Percentiles rank a stretch among this genome's conserved stretches.
Evolutionary conservation across 306 rosid genomes (phyloP).

Genomic region (Argentina anserina): DNA sequence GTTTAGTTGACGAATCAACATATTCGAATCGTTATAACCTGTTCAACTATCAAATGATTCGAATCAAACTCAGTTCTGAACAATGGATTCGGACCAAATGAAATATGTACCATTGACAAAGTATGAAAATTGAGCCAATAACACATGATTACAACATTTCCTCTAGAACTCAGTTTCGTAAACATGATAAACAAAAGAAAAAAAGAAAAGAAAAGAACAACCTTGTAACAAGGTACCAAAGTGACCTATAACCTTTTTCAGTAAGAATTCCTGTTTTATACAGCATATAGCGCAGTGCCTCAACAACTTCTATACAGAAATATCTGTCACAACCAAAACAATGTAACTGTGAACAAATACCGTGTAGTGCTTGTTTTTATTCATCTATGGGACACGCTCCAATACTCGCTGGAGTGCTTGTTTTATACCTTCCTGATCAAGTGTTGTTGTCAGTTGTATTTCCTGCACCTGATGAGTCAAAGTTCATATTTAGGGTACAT

Average conservation of each 20-base stretch:
- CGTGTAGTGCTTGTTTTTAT: constrained; percentile 51
- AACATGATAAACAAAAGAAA: background rate
- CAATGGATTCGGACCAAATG: no score
- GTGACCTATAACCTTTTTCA: background rate
- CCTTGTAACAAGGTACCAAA: background rate
- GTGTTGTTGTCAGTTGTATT: constrained; percentile 74
- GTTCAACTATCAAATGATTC: no score
- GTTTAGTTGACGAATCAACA: no score
- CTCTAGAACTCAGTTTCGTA: background rate
- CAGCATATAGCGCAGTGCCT: constrained; percentile 3
- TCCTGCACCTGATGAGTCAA: constrained; percentile 67
- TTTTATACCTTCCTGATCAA: constrained; percentile 88
- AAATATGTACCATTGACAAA: no score
- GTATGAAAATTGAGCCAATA: background rate
- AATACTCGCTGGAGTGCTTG: constrained; percentile 82
- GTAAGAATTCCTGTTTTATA: background rate
- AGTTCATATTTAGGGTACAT: background rate
- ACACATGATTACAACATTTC: background rate
- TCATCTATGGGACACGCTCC: constrained; percentile 69
- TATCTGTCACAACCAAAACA: background rate
- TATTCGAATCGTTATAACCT: no score
- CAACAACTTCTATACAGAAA: constrained; percentile 25
- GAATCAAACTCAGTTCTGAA: no score
- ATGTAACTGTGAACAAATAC: background rate
- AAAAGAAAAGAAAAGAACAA: background rate